phyloP scores from a whole-genome alignment of 176 grass and related monocot genomes.

The Saccharum spontaneum region DNA sequence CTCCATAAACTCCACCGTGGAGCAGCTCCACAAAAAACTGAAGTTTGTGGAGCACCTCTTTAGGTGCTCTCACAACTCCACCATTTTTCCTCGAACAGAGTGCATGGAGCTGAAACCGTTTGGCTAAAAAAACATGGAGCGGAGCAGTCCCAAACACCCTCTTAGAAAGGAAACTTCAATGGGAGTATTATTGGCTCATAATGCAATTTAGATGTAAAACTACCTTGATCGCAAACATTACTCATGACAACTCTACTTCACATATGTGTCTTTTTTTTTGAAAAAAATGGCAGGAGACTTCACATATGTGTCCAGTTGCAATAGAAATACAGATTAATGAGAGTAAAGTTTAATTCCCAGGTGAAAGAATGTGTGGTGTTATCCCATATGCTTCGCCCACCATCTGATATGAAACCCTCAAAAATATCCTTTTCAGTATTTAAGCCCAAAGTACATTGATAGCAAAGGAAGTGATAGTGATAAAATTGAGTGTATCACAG shows the following conservation, averaged over 20 bases:
- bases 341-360: background rate
- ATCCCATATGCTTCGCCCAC: background rate
- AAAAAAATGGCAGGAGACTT: background rate
- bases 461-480: background rate
- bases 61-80: too few species aligned
- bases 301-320: background rate
- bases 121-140: too few species aligned
- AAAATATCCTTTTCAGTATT: background rate
- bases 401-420: background rate
- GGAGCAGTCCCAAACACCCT: background rate
- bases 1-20: too few species aligned
- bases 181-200: background rate
- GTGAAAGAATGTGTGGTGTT: background rate
- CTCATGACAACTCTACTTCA: background rate
- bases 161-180: conserved; percentile 9
- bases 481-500: background rate
- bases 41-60: too few species aligned
- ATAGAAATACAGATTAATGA: background rate
- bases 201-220: conserved; percentile 9
- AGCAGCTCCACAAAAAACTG: too few species aligned
- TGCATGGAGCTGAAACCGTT: too few species aligned
- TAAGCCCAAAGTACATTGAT: background rate
- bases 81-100: too few species aligned
- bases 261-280: background rate
- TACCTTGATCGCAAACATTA: background rate